Conservation (phyloP, 345 rosid genomes). For the Eucalyptus paniculata region DNA sequence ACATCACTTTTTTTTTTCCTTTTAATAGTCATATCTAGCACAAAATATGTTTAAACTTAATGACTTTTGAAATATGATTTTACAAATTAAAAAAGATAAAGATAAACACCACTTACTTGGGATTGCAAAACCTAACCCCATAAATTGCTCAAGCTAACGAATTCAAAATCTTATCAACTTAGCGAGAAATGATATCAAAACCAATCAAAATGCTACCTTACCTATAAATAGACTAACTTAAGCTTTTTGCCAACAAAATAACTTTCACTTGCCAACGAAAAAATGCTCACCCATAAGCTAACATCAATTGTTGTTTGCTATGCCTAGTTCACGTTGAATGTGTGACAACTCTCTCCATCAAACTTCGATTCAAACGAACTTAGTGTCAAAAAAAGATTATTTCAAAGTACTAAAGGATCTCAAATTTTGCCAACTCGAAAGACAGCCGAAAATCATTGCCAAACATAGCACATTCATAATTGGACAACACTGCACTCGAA, state of each 20-base stretch:
- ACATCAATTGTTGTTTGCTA: background rate
- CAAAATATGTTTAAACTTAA: background rate
- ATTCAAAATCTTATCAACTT: too few species aligned
- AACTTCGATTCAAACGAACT: background rate
- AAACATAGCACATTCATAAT: too few species aligned
- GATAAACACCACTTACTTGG: background rate
- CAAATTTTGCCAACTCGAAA: accelerated
- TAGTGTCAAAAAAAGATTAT: too few species aligned
- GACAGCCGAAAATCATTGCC: accelerated
- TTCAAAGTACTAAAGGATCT: too few species aligned
- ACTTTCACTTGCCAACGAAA: background rate
- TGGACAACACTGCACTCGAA: background rate
- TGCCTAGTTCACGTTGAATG: background rate
- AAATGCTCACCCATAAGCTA: background rate
- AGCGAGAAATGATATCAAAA: background rate
- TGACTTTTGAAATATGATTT: background rate
- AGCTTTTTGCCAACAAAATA: background rate
- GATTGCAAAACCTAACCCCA: background rate
- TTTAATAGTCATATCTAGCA: background rate
- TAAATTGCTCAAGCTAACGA: too few species aligned
- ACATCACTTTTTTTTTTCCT: background rate
- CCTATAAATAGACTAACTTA: too few species aligned
- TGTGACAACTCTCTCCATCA: background rate
- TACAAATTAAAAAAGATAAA: too few species aligned
- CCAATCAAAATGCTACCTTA: background rate